Evolutionary conservation across 2,329 filamentous ascomycete genomes (phyloP).

Genomic region (Zymoseptoria brevis): DNA sequence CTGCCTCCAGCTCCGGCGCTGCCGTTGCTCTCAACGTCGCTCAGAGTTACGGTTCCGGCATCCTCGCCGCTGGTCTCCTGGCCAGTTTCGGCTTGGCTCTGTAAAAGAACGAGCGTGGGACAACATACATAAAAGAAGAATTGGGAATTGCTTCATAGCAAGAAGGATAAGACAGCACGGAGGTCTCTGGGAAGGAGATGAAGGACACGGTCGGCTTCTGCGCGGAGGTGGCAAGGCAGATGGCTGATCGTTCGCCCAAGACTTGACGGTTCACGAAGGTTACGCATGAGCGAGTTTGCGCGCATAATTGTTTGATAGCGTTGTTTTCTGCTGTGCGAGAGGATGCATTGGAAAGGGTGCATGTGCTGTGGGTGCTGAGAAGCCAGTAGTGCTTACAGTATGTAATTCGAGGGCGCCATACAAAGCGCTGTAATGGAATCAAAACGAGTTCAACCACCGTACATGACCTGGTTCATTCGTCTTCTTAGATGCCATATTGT

Average conservation of each 20-base stretch:
- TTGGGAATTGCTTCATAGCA: not conserved
- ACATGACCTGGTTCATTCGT: not conserved
- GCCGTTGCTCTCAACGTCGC: slow-evolving; percentile 39
- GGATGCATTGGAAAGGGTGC: not conserved
- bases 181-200: not conserved
- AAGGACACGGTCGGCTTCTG: not conserved
- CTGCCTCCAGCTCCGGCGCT: slow-evolving; percentile 32
- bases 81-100: slow-evolving; percentile 51
- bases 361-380: not conserved
- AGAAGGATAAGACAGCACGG: not conserved
- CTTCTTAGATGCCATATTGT: too few relatives aligned
- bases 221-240: not conserved
- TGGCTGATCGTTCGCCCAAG: not conserved
- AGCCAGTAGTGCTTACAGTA: not conserved
- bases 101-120: slow-evolving; percentile 29
- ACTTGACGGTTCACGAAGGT: slow-evolving; percentile 2
- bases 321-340: not conserved
- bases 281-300: not conserved
- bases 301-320: not conserved
- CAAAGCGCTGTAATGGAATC: not conserved
- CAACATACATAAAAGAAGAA: not conserved
- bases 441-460: not conserved
- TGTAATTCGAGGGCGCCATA: not conserved
- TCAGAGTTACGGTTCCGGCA: slow-evolving; percentile 45
- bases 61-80: slow-evolving; percentile 44